These are phyloP conservation scores for Fusarium sp. DNA, from an alignment of 2,329 filamentous ascomycete species.

Conservation along the genomic window DNA sequence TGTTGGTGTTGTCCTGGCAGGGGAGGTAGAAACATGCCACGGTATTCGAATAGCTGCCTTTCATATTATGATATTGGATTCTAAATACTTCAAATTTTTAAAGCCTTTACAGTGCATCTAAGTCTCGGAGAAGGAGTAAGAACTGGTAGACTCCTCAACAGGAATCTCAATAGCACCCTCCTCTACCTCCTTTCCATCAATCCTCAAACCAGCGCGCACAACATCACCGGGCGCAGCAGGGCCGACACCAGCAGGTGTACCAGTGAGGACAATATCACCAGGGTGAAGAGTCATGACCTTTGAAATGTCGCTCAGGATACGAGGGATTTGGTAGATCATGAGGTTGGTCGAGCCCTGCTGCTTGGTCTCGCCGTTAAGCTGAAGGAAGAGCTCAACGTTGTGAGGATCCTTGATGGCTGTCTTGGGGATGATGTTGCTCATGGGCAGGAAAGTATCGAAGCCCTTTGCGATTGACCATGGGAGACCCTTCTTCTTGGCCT, in stretches of 20 bases:
- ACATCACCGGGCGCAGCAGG: slow-evolving; percentile 86
- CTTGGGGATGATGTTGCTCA: slow-evolving; percentile 85
- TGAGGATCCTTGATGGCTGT: slow-evolving; percentile 86
- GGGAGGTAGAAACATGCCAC: background rate
- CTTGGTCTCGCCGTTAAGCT: slow-evolving; percentile 80
- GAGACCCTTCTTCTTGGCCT: slow-evolving; percentile 93
- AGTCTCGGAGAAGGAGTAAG: slow-evolving; percentile 82
- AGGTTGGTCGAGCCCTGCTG: slow-evolving; percentile 92
- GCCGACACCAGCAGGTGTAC: slow-evolving; percentile 95
- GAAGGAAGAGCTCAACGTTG: slow-evolving; percentile 85
- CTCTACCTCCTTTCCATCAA: slow-evolving; percentile 83
- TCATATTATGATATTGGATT: slow-evolving; percentile 16
- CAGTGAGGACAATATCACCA: slow-evolving; percentile 95
- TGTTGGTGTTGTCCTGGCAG: background rate
- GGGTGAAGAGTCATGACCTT: slow-evolving; percentile 93
- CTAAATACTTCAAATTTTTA: slow-evolving; percentile 7
- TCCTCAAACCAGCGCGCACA: slow-evolving; percentile 83
- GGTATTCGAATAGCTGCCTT: background rate
- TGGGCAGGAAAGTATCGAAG: slow-evolving; percentile 95
- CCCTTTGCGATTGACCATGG: slow-evolving; percentile 98
- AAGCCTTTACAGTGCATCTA: slow-evolving; percentile 49
- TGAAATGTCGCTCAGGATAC: slow-evolving; percentile 89
- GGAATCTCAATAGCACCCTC: slow-evolving; percentile 86
- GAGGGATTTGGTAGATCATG: slow-evolving; percentile 92
- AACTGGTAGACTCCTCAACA: slow-evolving; percentile 81